Evolutionary conservation across 805 yeast species (phyloP).

Genomic region (Wickerhamiella azymoides): DNA sequence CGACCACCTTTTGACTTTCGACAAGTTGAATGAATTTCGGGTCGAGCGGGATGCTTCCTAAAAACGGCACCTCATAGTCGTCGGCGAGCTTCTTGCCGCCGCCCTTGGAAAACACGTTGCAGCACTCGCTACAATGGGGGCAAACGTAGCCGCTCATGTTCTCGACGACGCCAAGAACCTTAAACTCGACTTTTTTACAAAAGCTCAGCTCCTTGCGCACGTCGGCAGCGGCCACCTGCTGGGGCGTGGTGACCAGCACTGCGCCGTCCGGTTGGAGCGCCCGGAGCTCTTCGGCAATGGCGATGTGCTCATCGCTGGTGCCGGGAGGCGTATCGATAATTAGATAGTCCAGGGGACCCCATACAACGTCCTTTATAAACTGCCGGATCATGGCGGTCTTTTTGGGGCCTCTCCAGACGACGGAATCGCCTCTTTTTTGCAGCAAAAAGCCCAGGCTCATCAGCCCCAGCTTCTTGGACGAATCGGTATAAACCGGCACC

Average conservation of each 20-base stretch:
- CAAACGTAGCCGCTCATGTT: constrained; percentile 96
- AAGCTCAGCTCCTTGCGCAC: constrained; percentile 89
- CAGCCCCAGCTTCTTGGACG: constrained; percentile 38
- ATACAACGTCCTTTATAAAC: constrained; percentile 74
- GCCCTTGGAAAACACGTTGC: constrained; percentile 83
- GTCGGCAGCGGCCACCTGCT: constrained; percentile 82
- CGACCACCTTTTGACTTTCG: constrained; percentile 42
- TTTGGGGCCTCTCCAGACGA: constrained; percentile 98
- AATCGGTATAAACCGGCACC: constrained; percentile 65
- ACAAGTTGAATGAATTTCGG: constrained; percentile 79
- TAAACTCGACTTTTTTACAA: constrained; percentile 71
- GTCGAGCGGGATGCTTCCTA: constrained; percentile 88
- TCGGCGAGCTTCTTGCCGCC: constrained; percentile 73
- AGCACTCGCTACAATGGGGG: constrained; percentile 77
- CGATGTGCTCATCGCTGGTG: constrained; percentile 94
- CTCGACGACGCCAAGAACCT: constrained; percentile 75
- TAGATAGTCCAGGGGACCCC: constrained; percentile 71
- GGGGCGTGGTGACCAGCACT: constrained; percentile 92
- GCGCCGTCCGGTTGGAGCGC: constrained; percentile 74
- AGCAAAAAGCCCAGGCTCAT: constrained; percentile 85
- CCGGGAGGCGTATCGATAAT: constrained; percentile 98
- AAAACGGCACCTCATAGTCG: constrained; percentile 44
- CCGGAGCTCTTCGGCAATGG: constrained; percentile 78
- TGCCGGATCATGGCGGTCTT: constrained; percentile 96
- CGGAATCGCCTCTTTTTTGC: constrained; percentile 72